These are phyloP conservation scores for Cadophora malorum DNA, from an alignment of 2,329 filamentous ascomycete species.

Conservation along the genomic window DNA sequence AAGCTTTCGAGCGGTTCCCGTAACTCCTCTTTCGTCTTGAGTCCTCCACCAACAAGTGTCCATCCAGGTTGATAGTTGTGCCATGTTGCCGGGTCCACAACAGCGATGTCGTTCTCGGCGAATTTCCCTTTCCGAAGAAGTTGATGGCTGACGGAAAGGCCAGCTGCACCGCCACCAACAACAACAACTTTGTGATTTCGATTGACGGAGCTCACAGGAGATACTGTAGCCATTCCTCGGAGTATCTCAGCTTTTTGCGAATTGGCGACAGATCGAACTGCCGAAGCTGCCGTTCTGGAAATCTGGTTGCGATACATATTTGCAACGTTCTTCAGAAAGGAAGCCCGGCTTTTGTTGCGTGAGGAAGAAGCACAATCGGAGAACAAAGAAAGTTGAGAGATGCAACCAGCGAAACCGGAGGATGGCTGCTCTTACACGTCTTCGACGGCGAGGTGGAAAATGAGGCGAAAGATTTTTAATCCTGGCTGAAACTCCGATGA, in stretches of 20 bases:
- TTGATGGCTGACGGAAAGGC: slow-evolving; percentile 70
- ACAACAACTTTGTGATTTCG: slow-evolving; percentile 69
- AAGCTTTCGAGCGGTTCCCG: slow-evolving; percentile 47
- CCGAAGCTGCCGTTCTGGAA: background rate
- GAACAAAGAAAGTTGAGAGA: background rate
- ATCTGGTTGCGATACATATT: slow-evolving; percentile 16
- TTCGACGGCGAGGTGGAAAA: background rate
- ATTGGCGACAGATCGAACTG: background rate
- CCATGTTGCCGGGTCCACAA: slow-evolving; percentile 67
- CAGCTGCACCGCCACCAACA: slow-evolving; percentile 70
- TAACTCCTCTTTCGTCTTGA: slow-evolving; percentile 67
- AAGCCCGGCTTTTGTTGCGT: background rate
- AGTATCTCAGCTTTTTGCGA: background rate
- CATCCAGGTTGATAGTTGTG: slow-evolving; percentile 75
- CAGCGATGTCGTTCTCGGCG: slow-evolving; percentile 63
- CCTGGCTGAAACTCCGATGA: background rate
- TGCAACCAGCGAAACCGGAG: background rate
- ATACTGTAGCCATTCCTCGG: slow-evolving; percentile 38
- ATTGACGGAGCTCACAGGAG: slow-evolving; percentile 46
- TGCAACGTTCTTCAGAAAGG: background rate
- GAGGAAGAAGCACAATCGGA: background rate
- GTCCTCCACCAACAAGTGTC: slow-evolving; percentile 71
- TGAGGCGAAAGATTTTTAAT: slow-evolving; percentile 7
- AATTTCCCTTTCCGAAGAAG: slow-evolving; percentile 66
- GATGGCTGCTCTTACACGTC: background rate